phyloP scores from a whole-genome alignment of 306 rosid genomes.

The Delonix regia region DNA sequence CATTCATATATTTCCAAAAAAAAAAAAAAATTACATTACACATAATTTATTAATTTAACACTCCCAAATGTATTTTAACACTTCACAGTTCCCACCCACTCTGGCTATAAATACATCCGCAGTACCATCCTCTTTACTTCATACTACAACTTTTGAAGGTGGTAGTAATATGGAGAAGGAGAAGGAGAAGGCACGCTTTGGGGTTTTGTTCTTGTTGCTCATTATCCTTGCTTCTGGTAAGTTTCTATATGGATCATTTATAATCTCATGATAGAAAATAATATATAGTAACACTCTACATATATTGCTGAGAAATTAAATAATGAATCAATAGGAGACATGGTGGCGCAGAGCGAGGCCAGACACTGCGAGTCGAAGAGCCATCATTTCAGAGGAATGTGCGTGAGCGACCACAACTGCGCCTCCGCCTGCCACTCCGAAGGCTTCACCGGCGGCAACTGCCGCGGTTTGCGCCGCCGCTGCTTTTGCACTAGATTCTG shows the following conservation, averaged over 20 bases:
- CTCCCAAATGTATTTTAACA: too few species aligned
- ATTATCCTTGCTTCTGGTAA: slow-evolving; percentile 55
- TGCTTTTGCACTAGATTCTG: slow-evolving; percentile 60
- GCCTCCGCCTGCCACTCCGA: slow-evolving; percentile 55
- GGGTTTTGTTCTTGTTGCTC: slow-evolving; percentile 42
- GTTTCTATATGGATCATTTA: not conserved
- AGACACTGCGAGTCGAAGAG: slow-evolving; percentile 57
- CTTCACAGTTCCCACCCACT: too few species aligned
- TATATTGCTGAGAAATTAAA: not conserved
- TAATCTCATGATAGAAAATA: too few species aligned
- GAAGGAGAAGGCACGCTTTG: slow-evolving; percentile 50
- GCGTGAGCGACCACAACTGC: slow-evolving; percentile 48
- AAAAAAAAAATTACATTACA: too few species aligned
- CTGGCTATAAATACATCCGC: slow-evolving; percentile 36
- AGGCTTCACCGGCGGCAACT: slow-evolving; percentile 58
- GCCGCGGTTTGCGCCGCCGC: slow-evolving; percentile 63
- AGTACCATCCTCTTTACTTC: not conserved
- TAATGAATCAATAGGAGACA: slow-evolving; percentile 29
- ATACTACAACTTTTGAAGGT: too few species aligned
- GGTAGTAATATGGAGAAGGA: too few species aligned
- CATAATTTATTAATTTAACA: too few species aligned
- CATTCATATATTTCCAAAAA: too few species aligned
- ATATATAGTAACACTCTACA: not conserved
- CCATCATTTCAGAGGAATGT: slow-evolving; percentile 49
- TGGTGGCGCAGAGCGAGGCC: slow-evolving; percentile 45